Evolutionary conservation across 495 filamentous ascomycete genomes (phyloP).

Genomic region (Xeromyces bisporus): DNA sequence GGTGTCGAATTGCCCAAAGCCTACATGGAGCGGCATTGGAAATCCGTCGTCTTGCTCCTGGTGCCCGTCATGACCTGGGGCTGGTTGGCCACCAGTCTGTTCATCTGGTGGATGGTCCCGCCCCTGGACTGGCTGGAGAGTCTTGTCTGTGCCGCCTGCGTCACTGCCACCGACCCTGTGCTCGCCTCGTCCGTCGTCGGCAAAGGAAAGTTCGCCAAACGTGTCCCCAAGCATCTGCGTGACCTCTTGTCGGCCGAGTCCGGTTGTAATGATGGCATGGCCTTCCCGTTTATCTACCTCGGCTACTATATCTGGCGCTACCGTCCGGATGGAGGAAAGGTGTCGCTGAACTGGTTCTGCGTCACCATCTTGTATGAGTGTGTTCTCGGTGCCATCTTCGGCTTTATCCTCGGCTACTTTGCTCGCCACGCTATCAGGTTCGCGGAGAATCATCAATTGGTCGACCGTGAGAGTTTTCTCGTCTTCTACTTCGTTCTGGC

Average conservation of each 20-base stretch:
- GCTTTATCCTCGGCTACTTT: conserved; percentile 72
- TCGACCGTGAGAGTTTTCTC: conserved; percentile 92
- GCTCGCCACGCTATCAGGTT: conserved; percentile 81
- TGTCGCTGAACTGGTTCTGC: conserved; percentile 78
- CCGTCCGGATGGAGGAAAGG: conserved; percentile 43
- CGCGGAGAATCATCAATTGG: conserved; percentile 69
- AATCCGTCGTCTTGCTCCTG: conserved; percentile 72
- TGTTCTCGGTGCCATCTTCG: conserved; percentile 79
- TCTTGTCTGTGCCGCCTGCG: conserved; percentile 73
- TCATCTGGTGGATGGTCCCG: conserved; percentile 90
- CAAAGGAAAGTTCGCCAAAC: conserved; percentile 95
- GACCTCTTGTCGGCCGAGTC: conserved; percentile 94
- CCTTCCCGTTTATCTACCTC: conserved; percentile 96
- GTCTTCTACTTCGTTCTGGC: conserved; percentile 98
- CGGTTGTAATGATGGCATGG: conserved; percentile 99
- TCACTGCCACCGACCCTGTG: conserved; percentile 96
- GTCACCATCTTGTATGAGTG: conserved; percentile 91
- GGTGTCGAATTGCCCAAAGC: conserved; percentile 93
- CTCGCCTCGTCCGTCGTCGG: conserved; percentile 95
- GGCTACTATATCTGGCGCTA: conserved; percentile 76
- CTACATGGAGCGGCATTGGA: conserved; percentile 98
- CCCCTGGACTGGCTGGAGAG: conserved; percentile 75
- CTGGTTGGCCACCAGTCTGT: conserved; percentile 87
- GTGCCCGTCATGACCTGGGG: conserved; percentile 96
- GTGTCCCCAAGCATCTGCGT: conserved; percentile 91